phyloP scores from a whole-genome alignment of 495 filamentous ascomycete genomes.

The Sporormia fimetaria region DNA sequence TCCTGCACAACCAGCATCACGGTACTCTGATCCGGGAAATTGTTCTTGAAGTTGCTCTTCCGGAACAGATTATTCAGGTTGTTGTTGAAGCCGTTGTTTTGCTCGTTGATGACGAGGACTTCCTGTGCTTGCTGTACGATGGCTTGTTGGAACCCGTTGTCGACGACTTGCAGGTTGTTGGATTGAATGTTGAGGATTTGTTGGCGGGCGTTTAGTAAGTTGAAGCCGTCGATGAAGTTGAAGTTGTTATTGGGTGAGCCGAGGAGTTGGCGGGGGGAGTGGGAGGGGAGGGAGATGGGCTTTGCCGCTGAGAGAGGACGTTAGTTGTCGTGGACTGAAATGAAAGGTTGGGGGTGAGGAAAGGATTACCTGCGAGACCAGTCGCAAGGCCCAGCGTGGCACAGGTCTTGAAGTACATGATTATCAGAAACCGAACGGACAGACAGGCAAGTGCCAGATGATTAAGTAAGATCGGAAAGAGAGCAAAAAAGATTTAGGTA shows the following conservation, averaged over 20 bases:
- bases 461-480: constrained; percentile 18
- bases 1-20: constrained; percentile 20
- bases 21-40: constrained; percentile 3
- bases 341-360: too few relatives aligned
- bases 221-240: constrained; percentile 16
- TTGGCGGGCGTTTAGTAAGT: constrained; percentile 13
- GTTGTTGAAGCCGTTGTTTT: constrained; percentile 10
- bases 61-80: constrained; percentile 18
- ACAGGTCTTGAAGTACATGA: constrained; percentile 19
- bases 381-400: constrained; percentile 20
- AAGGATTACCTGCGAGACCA: constrained; percentile 17
- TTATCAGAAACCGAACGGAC: constrained; percentile 1
- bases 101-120: constrained; percentile 11
- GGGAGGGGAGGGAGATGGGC: constrained; percentile 3
- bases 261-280: constrained; percentile 9
- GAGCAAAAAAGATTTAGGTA: constrained; percentile 14
- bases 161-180: constrained; percentile 8
- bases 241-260: constrained; percentile 10
- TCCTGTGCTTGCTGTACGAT: constrained; percentile 13
- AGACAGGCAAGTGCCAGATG: constrained; percentile 15
- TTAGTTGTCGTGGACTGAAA: not conserved
- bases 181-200: constrained; percentile 12
- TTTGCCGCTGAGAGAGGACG: too few relatives aligned
- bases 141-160: constrained; percentile 12
- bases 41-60: constrained; percentile 10